phyloP scores from a whole-genome alignment of 495 filamentous ascomycete species.

The Penicillium roqueforti region DNA sequence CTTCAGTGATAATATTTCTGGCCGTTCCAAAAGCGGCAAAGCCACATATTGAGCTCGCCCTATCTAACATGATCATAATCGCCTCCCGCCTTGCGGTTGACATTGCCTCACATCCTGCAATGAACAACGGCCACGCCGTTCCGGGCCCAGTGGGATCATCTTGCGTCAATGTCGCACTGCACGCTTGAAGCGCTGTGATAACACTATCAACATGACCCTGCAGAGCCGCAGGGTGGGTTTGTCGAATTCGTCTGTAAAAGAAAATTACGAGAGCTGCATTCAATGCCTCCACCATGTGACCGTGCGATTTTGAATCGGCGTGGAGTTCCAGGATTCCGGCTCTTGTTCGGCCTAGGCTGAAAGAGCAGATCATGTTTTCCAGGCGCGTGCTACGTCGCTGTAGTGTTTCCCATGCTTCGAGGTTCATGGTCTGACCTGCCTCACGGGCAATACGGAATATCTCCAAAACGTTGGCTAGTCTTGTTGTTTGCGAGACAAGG shows the following conservation, averaged over 20 bases:
- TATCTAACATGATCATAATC: constrained; percentile 23
- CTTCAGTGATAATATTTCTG: constrained; percentile 25
- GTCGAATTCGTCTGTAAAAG: constrained; percentile 31
- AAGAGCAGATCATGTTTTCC: constrained; percentile 36
- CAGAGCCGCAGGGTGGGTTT: constrained; percentile 29
- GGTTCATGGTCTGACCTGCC: constrained; percentile 7
- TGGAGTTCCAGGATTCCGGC: constrained; percentile 9
- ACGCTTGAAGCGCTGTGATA: constrained; percentile 23
- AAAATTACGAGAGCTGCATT: constrained; percentile 33
- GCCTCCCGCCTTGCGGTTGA: constrained; percentile 18
- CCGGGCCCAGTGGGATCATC: constrained; percentile 22
- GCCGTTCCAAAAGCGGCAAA: constrained; percentile 24
- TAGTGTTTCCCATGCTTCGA: constrained; percentile 29
- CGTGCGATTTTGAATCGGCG: constrained; percentile 16
- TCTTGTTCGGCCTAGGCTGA: constrained; percentile 17
- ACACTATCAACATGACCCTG: constrained; percentile 33
- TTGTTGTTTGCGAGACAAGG: constrained; percentile 33
- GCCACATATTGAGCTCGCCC: constrained; percentile 21
- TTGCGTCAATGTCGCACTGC: constrained; percentile 17
- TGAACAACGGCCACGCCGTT: constrained; percentile 33
- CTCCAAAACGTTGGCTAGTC: constrained; percentile 33
- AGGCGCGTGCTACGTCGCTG: constrained; percentile 29
- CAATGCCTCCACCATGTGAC: constrained; percentile 27
- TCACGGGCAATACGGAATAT: constrained; percentile 21
- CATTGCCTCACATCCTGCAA: constrained; percentile 34